Conservation (phyloP, 2,329 filamentous ascomycete species). For the Neopestalotiopsis clavispora region DNA sequence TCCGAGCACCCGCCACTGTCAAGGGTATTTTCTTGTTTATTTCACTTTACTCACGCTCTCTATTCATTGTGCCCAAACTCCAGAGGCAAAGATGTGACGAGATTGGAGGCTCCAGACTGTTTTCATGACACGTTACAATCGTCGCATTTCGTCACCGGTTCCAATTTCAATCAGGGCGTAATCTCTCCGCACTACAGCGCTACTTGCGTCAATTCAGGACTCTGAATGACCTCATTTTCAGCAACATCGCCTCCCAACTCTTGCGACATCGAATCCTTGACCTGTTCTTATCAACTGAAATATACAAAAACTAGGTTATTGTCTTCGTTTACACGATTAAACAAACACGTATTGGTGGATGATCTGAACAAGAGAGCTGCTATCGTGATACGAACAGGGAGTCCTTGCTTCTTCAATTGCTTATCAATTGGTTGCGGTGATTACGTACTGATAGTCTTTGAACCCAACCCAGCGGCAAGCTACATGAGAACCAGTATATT, state of each 20-base stretch:
- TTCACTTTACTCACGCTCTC: too few species aligned
- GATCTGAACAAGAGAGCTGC: not conserved
- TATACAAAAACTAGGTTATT: not conserved
- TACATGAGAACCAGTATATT: not conserved
- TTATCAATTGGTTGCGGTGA: not conserved
- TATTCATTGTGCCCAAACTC: too few species aligned
- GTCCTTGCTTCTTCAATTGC: not conserved
- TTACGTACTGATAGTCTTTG: not conserved
- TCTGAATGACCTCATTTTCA: too few species aligned
- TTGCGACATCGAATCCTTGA: not conserved
- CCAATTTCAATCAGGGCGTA: too few species aligned
- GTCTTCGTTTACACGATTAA: not conserved
- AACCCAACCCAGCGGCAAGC: not conserved
- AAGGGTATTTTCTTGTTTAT: too few species aligned
- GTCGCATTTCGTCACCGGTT: too few species aligned
- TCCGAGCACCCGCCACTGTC: too few species aligned
- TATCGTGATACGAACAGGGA: not conserved
- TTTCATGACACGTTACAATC: too few species aligned
- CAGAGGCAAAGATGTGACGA: too few species aligned
- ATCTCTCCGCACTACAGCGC: too few species aligned
- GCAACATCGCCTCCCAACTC: not conserved
- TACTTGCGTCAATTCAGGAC: too few species aligned
- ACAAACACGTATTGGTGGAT: conserved; percentile 1
- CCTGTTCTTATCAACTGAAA: not conserved
- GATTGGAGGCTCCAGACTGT: too few species aligned